Percentiles rank a stretch among this genome's conserved stretches.
Evolutionary conservation across 305 asterid species (phyloP).

Genomic region (Ajuga reptans): DNA sequence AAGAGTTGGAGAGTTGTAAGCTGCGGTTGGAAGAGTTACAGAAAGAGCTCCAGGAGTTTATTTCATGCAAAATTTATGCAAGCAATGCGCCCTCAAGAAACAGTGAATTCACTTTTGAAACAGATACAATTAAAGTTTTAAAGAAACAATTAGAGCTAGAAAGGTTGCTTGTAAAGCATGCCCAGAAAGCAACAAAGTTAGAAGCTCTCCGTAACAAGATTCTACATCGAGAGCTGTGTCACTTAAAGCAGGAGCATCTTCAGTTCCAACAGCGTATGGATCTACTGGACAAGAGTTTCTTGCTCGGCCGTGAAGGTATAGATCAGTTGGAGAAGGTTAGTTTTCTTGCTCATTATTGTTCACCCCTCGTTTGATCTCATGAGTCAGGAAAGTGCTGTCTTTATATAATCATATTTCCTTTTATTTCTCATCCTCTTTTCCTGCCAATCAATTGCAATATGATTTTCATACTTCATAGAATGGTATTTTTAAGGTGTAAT

Average conservation of each 20-base stretch:
- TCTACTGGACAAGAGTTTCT: constrained; percentile 37
- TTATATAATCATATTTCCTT: neutral
- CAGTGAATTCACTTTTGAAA: constrained; percentile 29
- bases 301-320: constrained; percentile 34
- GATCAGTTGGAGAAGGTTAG: constrained; percentile 61
- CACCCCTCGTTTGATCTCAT: constrained; percentile 4
- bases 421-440: neutral
- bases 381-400: constrained; percentile 1
- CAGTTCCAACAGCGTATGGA: constrained; percentile 47
- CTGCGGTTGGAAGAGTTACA: constrained; percentile 46
- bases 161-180: constrained; percentile 59
- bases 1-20: constrained; percentile 45
- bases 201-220: constrained; percentile 51
- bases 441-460: neutral
- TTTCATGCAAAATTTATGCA: constrained; percentile 29
- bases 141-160: constrained; percentile 60
- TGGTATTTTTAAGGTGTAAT: too few relatives aligned
- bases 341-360: constrained; percentile 24
- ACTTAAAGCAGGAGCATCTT: constrained; percentile 47
- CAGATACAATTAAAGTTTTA: constrained; percentile 45
- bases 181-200: constrained; percentile 48
- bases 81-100: constrained; percentile 26
- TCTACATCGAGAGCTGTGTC: constrained; percentile 46
- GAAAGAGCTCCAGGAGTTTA: constrained; percentile 39
- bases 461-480: too few relatives aligned